A percentile compares a stretch with the other conserved stretches of the same genome.
Conservation (phyloP, 768 basidiomycete species). For the Tricholoma saponaceum region DNA sequence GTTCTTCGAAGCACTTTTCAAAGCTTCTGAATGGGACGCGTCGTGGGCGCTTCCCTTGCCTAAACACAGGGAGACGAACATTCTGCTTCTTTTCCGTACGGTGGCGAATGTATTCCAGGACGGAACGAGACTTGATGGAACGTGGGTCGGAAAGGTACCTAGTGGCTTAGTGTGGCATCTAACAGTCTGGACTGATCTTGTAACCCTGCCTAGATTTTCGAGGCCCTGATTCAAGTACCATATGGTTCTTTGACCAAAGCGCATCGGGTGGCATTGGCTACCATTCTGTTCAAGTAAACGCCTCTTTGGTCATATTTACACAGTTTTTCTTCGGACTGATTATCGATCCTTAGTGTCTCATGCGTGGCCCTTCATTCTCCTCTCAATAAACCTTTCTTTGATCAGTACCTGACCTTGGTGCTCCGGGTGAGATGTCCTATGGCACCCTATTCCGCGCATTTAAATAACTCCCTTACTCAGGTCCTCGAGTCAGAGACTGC, state of each 20-base stretch:
- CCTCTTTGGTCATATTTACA: neutral
- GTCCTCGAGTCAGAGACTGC: constrained; percentile 43
- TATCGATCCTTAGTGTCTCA: constrained; percentile 48
- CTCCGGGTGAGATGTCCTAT: constrained; percentile 37
- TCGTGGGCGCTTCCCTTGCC: constrained; percentile 51
- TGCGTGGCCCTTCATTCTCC: constrained; percentile 47
- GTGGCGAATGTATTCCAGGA: constrained; percentile 78
- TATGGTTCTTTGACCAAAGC: constrained; percentile 59
- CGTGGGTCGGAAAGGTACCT: constrained; percentile 52
- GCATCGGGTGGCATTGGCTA: constrained; percentile 75
- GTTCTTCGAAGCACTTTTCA: constrained; percentile 62
- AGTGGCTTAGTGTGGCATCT: constrained; percentile 4
- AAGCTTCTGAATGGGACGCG: constrained; percentile 61
- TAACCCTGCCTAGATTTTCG: constrained; percentile 45
- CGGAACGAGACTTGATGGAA: constrained; percentile 35
- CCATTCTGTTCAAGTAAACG: constrained; percentile 84
- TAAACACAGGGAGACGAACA: constrained; percentile 82
- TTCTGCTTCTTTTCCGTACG: constrained; percentile 72
- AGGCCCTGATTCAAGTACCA: constrained; percentile 43
- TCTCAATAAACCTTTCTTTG: constrained; percentile 34
- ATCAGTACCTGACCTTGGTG: constrained; percentile 40
- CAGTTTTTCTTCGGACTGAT: neutral
- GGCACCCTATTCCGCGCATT: neutral
- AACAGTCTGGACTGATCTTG: neutral
- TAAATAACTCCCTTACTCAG: constrained; percentile 22